Evolutionary conservation across 768 basidiomycete species (phyloP), one percentile per base, ranked within the genome.

Genomic region (Neoboletus brunneissimus): DNA sequence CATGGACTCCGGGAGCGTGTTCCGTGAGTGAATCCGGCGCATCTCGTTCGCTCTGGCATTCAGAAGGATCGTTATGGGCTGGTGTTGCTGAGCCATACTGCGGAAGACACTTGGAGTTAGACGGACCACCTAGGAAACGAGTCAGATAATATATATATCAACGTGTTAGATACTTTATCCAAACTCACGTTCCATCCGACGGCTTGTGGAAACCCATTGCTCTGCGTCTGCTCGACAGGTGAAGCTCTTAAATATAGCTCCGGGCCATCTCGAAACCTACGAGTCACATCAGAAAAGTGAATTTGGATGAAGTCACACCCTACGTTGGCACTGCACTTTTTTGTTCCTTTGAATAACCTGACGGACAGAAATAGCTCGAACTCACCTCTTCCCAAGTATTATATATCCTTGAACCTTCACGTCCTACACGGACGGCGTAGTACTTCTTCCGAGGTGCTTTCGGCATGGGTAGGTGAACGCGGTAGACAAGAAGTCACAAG

Each of bases 381-480:
- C 76, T 55, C 60, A 83, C 87, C 73, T 86, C 81, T 25, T 80
- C 76, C 87, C 87, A 88, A 15, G 73, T 77, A 1, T 67, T 63
- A 48, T 85, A 88, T 16, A 89, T 79, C 37, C 73, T 77, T 0
- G 82, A 79, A 2, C 84, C 87, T 55, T 80, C 73, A 27, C 83
- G 73, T 2, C 87, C 87, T 38, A 76, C 69, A 37, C 75, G 71
- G 1, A 88, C 86, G 4, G 87, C 87, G 52, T 87, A 88, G 58
- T 72, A 86, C 58, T 84, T 86, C 18, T 67, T 72, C 25, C 67
- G 57, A 11, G 55, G 4, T 38, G 62, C 58, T 48, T 72, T 75
- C 23, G 68, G 63, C 69, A 76, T 76, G 22, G 41, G 4, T 10
- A 43, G n/a, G 16, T 18, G 43, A 27, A 38, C 38, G 37, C 18